Base-by-base conservation (phyloP, 345 rosid species). In the Acer saccharum region DNA sequence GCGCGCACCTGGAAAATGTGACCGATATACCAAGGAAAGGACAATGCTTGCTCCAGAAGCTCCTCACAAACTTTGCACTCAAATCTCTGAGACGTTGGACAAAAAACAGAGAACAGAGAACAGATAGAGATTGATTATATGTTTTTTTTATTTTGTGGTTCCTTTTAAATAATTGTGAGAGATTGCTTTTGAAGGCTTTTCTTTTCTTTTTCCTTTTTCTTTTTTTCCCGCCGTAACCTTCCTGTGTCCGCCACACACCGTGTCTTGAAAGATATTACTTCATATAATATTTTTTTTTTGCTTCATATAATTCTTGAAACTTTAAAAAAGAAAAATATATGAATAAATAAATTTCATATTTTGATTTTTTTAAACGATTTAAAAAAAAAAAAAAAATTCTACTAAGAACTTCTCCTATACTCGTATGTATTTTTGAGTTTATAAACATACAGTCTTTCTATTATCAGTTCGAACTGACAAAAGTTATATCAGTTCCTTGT, bases 151-250 rank as follows among this genome's bases (percentile, higher is more conserved):
- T 20, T 52, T 54, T 55, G n/a, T 69, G 13, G 69, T 52, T 55
- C 73, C 72, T 70, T 83, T 64, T 50, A 23, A 62, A 54, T 82
- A 78, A 68, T 65, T 29, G 50, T 35, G 72, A 71, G 55, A 79
- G 72, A 68, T 75, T 80, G 77, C 80, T 79, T 86, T 75, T 48
- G 50, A 54, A 78, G 76, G 74, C 76, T 68, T 77, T 66, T n/a
- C 69, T 81, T 73, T 20, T 18, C 66, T 81, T 73, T 17, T 21
- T 55, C 77, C 82, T 20, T 76, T 63, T 63, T n/a, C 76, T 81
- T 86, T 83, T 83, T 87, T 84, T 83, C 85, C 90, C 79, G 88
- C 93, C 88, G 91, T 77, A 71, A 81, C 87, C 90, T 83, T 84
- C 73, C 77, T 84, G 78, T 81, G 69, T 83, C 83, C 78, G 86